phyloP scores from a whole-genome alignment of 2,329 filamentous ascomycete species.

The Aspergillus sclerotialis region DNA sequence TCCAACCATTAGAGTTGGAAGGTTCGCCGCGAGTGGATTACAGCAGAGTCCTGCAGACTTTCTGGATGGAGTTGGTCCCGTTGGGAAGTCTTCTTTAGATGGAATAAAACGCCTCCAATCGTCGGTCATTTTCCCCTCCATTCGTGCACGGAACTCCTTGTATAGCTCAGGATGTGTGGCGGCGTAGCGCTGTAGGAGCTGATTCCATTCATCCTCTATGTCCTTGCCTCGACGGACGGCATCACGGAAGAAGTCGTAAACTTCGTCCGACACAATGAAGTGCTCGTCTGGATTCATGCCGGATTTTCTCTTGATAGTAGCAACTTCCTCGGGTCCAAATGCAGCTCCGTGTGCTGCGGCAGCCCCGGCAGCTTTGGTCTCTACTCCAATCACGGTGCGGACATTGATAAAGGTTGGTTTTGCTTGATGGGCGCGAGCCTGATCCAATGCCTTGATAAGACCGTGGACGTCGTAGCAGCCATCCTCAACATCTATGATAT shows the following conservation, averaged over 20 bases:
- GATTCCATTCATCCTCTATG: slow-evolving; percentile 44
- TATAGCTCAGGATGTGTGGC: slow-evolving; percentile 40
- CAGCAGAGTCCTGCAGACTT: slow-evolving; percentile 42
- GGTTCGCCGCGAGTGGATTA: slow-evolving; percentile 45
- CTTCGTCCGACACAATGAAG: slow-evolving; percentile 41
- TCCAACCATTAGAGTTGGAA: slow-evolving; percentile 47
- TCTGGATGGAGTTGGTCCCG: slow-evolving; percentile 45
- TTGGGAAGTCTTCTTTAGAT: slow-evolving; percentile 40
- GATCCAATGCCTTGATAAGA: slow-evolving; percentile 42
- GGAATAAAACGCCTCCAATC: slow-evolving; percentile 49
- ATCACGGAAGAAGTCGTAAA: slow-evolving; percentile 48
- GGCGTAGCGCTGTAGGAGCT: slow-evolving; percentile 39
- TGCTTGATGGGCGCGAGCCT: slow-evolving; percentile 36
- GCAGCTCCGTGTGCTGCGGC: slow-evolving; percentile 54
- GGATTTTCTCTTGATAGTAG: slow-evolving; percentile 46
- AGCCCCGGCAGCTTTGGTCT: slow-evolving; percentile 36
- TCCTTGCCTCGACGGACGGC: slow-evolving; percentile 40
- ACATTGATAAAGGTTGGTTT: slow-evolving; percentile 55
- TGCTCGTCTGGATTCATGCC: slow-evolving; percentile 45
- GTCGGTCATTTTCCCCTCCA: slow-evolving; percentile 41
- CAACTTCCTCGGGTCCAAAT: slow-evolving; percentile 49
- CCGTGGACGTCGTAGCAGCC: slow-evolving; percentile 46
- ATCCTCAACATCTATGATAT: slow-evolving; percentile 49
- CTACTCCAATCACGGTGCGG: slow-evolving; percentile 50
- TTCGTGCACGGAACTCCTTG: slow-evolving; percentile 43